These are phyloP conservation scores for Aspergillus saccharolyticus DNA, from an alignment of 495 filamentous ascomycete genomes.

Conservation along the genomic window DNA sequence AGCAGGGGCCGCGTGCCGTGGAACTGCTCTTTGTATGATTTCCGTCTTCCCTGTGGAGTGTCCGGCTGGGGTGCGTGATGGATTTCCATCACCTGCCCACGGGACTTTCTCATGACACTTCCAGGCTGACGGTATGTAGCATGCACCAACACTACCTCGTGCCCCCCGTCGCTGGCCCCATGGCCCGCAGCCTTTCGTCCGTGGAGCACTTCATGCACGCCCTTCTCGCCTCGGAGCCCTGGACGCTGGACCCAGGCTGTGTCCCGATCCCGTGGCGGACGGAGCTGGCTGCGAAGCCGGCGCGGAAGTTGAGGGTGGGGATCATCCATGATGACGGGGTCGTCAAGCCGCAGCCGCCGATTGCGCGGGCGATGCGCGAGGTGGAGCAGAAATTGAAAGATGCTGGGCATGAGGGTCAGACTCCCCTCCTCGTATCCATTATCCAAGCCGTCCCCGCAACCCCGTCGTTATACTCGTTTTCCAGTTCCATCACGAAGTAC, in stretches of 20 bases:
- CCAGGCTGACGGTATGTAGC: conserved; percentile 4
- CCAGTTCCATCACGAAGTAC: too few species aligned
- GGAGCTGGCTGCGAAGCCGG: conserved; percentile 20
- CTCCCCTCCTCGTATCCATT: too few species aligned
- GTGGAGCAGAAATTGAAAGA: conserved; percentile 37
- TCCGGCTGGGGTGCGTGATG: too few species aligned
- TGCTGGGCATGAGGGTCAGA: conserved; percentile 37
- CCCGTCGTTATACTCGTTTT: too few species aligned
- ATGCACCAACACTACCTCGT: conserved; percentile 31
- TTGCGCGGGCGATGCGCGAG: conserved; percentile 40
- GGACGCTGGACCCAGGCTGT: conserved; percentile 37
- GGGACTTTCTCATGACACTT: background rate
- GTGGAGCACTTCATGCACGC: conserved; percentile 39
- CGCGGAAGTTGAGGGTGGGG: conserved; percentile 42
- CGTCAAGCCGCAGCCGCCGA: conserved; percentile 52
- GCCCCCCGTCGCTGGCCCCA: conserved; percentile 37
- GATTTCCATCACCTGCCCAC: background rate
- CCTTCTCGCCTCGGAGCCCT: conserved; percentile 32
- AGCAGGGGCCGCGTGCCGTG: conserved; percentile 54
- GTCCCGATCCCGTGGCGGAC: conserved; percentile 42
- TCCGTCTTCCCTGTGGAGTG: background rate
- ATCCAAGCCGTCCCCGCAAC: too few species aligned
- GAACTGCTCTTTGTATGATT: conserved; percentile 28
- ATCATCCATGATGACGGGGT: conserved; percentile 51
- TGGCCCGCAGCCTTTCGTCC: conserved; percentile 36